Base-by-base conservation (phyloP, 2,329 filamentous ascomycete genomes). In the Cladosporium sp. region DNA sequence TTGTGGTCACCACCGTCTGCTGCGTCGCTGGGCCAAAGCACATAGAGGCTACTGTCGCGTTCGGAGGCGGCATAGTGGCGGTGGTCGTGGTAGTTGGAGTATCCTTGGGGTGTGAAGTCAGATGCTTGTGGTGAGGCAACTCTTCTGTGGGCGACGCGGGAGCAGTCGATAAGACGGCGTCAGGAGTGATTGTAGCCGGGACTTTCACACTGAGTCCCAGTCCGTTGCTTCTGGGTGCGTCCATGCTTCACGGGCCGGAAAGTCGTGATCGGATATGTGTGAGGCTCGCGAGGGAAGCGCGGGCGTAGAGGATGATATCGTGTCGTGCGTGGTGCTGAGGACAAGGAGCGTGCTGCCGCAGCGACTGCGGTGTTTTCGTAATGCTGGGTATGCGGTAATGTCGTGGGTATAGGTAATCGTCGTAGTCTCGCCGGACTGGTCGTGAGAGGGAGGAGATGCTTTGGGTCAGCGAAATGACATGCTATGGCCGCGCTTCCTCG, bases 1-100 rank as follows among this genome's bases (percentile, higher is more conserved):
- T 97, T 0, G 93, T 97, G 1, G 92, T 96, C 62, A 96, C 85
- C 11, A 86, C 81, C 0, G 84, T 87, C 11, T 84, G 86, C 67
- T 84, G 82, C 12, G 84, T 87, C 15, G 84, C 81, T 30, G 84
- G 84, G 59, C 82, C 83, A 66, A 85, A 84, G 2, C 82, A 84
- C 60, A 87, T 80, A 67, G 84, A 83, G 45, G 80, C 84, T 59
- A 87, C 72, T 49, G 82, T 80, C 20, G 70, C 65, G 54, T 73
- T 64, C 22, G 63, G 62, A 47, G 70, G 64, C 20, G 69, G 66
- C 59, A 68, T 62, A 15, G 37, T 40, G 42, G 51, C 52, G 19
- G 59, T 55, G 28, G 55, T 55, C 30, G 20, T 59, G 37, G 51
- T 55, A 19, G 61, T 39, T 15, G 49, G 19, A 54, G 22, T 42